A percentile compares a stretch with the other conserved stretches of the same genome.
These are phyloP conservation scores for Actinomortierella ambigua DNA, from an alignment of 371 early-diverging fungal genomes.

Conservation along the genomic window DNA sequence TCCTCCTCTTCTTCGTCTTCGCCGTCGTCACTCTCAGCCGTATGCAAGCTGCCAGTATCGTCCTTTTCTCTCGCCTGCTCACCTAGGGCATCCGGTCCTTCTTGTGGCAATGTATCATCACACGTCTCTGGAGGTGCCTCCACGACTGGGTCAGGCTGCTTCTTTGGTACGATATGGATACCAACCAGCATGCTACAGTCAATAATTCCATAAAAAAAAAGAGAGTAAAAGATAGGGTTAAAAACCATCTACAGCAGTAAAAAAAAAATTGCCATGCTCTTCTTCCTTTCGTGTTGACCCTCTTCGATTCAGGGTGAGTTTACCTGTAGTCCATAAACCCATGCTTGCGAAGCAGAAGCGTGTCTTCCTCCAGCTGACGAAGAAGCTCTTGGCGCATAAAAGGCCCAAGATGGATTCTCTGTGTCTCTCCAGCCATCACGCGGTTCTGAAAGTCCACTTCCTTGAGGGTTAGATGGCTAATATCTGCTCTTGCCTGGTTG, in stretches of 20 bases:
- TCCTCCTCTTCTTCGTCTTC: background rate
- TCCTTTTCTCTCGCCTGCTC: too few relatives aligned
- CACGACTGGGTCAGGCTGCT: too few relatives aligned
- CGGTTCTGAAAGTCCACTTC: conserved; percentile 61
- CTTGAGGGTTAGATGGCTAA: conserved; percentile 54
- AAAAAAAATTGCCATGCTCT: background rate
- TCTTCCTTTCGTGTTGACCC: background rate
- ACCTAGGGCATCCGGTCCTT: too few relatives aligned
- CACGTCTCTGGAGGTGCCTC: too few relatives aligned
- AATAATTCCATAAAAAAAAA: too few relatives aligned
- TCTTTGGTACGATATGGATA: conserved; percentile 31
- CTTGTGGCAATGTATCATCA: too few relatives aligned
- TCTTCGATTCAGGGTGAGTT: background rate
- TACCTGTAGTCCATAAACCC: conserved; percentile 67
- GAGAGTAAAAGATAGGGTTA: too few relatives aligned
- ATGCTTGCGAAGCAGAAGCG: conserved; percentile 50
- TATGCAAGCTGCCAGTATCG: too few relatives aligned
- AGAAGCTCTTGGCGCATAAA: conserved; percentile 41
- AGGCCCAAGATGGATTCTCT: conserved; percentile 49
- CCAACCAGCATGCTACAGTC: conserved; percentile 33
- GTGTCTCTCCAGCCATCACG: conserved; percentile 42
- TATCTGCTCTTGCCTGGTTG: conserved; percentile 12
- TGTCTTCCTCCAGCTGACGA: conserved; percentile 51
- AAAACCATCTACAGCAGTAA: background rate
- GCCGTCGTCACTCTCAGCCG: conserved; percentile 15